Evolutionary conservation across 495 filamentous ascomycete genomes (phyloP), one percentile per base, ranked within the genome.

Genomic region (Penicillium tannophilum): DNA sequence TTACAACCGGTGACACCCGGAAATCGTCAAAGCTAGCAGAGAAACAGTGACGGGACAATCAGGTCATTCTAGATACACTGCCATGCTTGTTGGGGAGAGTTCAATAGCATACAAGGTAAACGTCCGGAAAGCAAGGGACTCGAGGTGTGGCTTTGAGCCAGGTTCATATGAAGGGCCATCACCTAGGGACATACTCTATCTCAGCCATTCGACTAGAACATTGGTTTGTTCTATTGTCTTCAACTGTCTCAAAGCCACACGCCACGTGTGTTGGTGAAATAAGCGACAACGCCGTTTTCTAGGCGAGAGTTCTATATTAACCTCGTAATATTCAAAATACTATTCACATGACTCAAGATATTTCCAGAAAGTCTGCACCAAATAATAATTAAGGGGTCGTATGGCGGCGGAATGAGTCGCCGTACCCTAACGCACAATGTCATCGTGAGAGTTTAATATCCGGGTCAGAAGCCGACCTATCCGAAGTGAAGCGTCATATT

Each of bases 121-220:
- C 6, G 31, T 17, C n/a, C 26, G 41, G 48, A 53, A 53, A 42
- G 43, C n/a, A 41, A 24, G 53, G 42, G 50, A 35, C 0, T 20
- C 24, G 44, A 49, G 43, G 44, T 23, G 24, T 54, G 4, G 14
- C 7, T 23, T 6, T 30, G 52, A 51, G 50, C 52, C 58, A 50
- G 24, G 58, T 50, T 54, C 33, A 23, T 31, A 35, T 54, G 43
- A 59, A 51, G 50, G 44, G 39, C 51, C 48, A 16, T 52, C n/a
- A 7, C 36, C 47, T 46, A 47, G 7, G 61, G 52, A 55, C 55
- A 1, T 39, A 53, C 30, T 19, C 9, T 24, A 20, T 54, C 35
- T 41, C 17, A 39, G 17, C 23, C 24, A 20, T 24, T 20, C 23
- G 7, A 26, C 1, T 23, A 23, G 26, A 26, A 19, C 50, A 33